Evolutionary conservation across 495 filamentous ascomycete species (phyloP).

Genomic region (Mycothermus thermophilus): DNA sequence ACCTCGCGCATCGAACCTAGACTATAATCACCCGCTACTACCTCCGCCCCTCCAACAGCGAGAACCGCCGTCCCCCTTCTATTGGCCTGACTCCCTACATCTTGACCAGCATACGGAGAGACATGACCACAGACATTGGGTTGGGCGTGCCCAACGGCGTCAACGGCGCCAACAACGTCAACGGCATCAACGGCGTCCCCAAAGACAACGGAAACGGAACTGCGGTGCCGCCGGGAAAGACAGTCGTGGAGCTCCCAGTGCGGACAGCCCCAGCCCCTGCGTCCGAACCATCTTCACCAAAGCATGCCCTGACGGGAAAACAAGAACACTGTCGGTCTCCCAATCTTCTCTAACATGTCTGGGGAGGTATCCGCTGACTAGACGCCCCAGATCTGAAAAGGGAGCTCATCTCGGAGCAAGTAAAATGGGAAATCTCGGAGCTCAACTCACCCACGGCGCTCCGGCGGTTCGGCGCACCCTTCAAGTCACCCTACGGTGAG

Average conservation of each 20-base stretch:
- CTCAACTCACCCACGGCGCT: conserved; percentile 88
- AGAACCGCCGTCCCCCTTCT: too few relatives aligned
- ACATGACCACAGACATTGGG: too few relatives aligned
- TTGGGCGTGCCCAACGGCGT: too few relatives aligned
- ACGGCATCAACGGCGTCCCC: too few relatives aligned
- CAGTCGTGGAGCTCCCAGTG: conserved; percentile 2
- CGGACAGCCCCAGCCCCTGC: background rate
- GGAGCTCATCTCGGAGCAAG: conserved; percentile 83
- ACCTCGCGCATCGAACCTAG: too few relatives aligned
- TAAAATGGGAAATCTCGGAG: conserved; percentile 76
- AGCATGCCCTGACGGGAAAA: conserved; percentile 65
- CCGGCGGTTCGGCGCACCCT: conserved; percentile 88
- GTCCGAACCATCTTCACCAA: background rate
- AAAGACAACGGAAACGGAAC: conserved; percentile 3
- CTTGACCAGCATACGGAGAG: too few relatives aligned
- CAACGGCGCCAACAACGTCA: too few relatives aligned
- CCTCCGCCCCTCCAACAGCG: too few relatives aligned
- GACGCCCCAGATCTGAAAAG: conserved; percentile 74
- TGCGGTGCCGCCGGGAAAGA: conserved; percentile 6
- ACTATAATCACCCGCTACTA: too few relatives aligned
- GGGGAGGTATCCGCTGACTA: too few relatives aligned
- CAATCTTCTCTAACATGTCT: background rate
- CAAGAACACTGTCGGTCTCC: conserved; percentile 81
- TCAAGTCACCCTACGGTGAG: conserved; percentile 82
- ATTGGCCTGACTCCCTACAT: too few relatives aligned